Evolutionary conservation across 2,329 filamentous ascomycete genomes (phyloP), one percentile per base, ranked within the genome.

Genomic region (Epichloe coenophiala): DNA sequence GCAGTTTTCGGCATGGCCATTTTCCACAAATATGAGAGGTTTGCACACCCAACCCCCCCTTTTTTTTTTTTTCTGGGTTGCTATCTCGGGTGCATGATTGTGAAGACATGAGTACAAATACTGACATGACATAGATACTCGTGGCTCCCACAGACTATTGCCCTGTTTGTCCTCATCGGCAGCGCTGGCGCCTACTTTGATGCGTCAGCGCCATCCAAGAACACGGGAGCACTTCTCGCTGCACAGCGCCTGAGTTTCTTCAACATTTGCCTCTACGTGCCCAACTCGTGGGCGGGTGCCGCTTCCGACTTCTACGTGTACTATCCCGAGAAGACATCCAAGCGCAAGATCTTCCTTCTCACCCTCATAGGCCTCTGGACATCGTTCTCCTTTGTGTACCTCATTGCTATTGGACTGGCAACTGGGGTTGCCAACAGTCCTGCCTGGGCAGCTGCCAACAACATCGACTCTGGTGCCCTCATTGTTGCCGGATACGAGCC

Each of bases 241-340:
- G 86, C 51, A 7, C 59, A 57, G 11, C 61, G 63, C 6, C 67
- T 88, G 35, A 83, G 80, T 4, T 88, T 86, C 64, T 84, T 88
- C 63, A 83, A 78, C 11, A 69, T 88, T 45, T 84, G 78, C 56
- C 69, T 85, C 12, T 80, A 81, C 21, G 56, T 63, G 4, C 61
- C 63, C 19, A 64, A 63, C 38, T 64, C 62, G 0, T 93, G 87
- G 86, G 80, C 83, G 1, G 77, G 77, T 6, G 86, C 83, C 53
- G 84, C 86, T 0, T 82, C 84, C 8, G 86, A 91, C 61, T 91
- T 89, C 64, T 88, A 84, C 21, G 84, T 88, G 47, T 90, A 90
- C 65, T 86, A 89, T 59, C 84, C 85, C 0, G 69, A 73, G 3
- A 72, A 67, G 23, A 79, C 80, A 40, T 76, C 76, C 33, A 74